Evolutionary conservation across 805 yeast species (phyloP).

Genomic region (Allodekkera sacchari): DNA sequence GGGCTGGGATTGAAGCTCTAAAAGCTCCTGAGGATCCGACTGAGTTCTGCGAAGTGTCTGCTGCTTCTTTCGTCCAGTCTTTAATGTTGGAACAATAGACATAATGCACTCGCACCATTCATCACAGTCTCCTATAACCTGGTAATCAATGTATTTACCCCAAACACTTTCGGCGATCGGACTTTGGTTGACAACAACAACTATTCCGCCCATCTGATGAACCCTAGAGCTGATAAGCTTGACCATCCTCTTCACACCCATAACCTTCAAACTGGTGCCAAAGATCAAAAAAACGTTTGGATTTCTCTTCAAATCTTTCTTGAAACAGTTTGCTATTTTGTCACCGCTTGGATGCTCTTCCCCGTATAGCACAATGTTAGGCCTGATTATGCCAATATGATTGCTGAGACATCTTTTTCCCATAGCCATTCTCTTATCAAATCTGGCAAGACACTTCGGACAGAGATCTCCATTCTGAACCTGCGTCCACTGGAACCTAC

Average conservation of each 20-base stretch:
- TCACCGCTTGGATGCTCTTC: conserved; percentile 90
- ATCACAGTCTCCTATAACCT: conserved; percentile 75
- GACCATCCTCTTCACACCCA: conserved; percentile 79
- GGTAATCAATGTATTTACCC: conserved; percentile 70
- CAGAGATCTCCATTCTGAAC: conserved; percentile 38
- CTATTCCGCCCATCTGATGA: conserved; percentile 73
- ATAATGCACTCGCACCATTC: conserved; percentile 57
- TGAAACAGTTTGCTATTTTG: conserved; percentile 60
- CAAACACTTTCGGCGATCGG: conserved; percentile 53
- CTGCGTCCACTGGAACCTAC: conserved; percentile 50
- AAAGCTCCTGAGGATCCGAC: too few species aligned
- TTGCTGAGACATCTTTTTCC: conserved; percentile 77
- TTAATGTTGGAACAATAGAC: conserved; percentile 40
- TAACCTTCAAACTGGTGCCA: conserved; percentile 90
- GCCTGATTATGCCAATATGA: conserved; percentile 68
- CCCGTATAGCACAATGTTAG: conserved; percentile 87
- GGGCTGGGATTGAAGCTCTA: not conserved
- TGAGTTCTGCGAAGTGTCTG: not conserved
- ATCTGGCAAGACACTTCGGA: conserved; percentile 51
- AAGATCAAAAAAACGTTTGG: conserved; percentile 81
- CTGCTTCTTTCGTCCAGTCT: not conserved
- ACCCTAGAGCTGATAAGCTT: conserved; percentile 57
- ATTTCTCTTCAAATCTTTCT: conserved; percentile 50
- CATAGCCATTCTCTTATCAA: conserved; percentile 43
- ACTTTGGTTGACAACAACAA: conserved; percentile 68